Percentiles rank a stretch among this genome's conserved stretches.
phyloP scores from a whole-genome alignment of 1,139 yeast species.

The Kodamaea anthophila region DNA sequence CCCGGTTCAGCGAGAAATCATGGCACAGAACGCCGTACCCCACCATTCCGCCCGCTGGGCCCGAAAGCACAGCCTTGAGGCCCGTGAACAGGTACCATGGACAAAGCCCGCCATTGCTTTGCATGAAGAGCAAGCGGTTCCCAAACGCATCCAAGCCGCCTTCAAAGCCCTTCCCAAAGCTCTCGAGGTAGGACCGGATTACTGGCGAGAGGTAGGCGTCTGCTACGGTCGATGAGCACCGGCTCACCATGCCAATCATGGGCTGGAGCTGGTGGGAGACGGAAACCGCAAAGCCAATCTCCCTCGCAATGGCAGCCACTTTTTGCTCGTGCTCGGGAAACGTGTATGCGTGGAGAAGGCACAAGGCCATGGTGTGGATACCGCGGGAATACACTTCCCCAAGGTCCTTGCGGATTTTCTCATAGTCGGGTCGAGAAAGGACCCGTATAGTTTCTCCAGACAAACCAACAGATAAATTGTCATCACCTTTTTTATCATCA shows the following conservation, averaged over 20 bases:
- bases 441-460: conserved; percentile 36
- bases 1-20: conserved; percentile 22
- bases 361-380: conserved; percentile 31
- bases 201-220: conserved; percentile 41
- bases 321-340: conserved; percentile 34
- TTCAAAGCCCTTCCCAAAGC: conserved; percentile 37
- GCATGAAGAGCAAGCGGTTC: conserved; percentile 40
- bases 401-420: conserved; percentile 18
- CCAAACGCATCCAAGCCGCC: conserved; percentile 41
- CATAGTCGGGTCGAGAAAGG: conserved; percentile 28
- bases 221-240: conserved; percentile 41
- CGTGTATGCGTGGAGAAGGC: conserved; percentile 36
- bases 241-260: conserved; percentile 39
- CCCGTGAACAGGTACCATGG: conserved; percentile 47
- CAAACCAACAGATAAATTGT: conserved; percentile 13
- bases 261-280: conserved; percentile 39
- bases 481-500: conserved; percentile 7
- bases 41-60: conserved; percentile 51
- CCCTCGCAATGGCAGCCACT: conserved; percentile 31
- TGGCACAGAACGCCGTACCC: conserved; percentile 42
- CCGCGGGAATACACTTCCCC: conserved; percentile 21
- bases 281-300: conserved; percentile 34
- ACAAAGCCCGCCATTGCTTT: conserved; percentile 44
- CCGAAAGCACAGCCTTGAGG: conserved; percentile 41
- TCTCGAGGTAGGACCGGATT: conserved; percentile 27